Base-by-base conservation (phyloP, 2,329 filamentous ascomycete genomes). In the Ascochyta lentis region DNA sequence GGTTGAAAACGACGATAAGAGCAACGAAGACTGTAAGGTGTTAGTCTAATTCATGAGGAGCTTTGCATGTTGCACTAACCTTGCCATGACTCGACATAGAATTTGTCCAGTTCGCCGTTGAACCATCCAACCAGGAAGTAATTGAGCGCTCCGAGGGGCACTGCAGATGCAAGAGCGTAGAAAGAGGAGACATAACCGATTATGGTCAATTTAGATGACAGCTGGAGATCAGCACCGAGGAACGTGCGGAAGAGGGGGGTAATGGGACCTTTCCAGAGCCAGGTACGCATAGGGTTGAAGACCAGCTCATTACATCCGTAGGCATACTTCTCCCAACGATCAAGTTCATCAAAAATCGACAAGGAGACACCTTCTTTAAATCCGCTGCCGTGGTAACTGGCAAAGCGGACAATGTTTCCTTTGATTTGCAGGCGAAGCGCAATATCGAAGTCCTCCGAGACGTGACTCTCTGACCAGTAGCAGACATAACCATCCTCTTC, bases 381-480 rank as follows among this genome's bases (percentile, higher is more conserved):
- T 15, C 84, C 87, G 10, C 85, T 83, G 35, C 84, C 83, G 40
- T 86, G 84, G 75, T 89, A 91, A 1, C 86, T 82, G 9, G 86
- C 88, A 3, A 90, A 80, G 13, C 89, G 86, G 54, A 90, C 83
- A 44, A 85, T 80, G 73, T 87, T 89, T 29, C 87, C 87, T 27
- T 79, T 79, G 62, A 84, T 85, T 72, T 91, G 89, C 6, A 91
- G 79, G 35, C 88, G 86, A 1, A 91, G 80, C 13, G 86, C 83
- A 73, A 90, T 89, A 57, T 91, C 88, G 52, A 91, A 91, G 65
- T 91, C 89, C 59, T 91, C 89, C 0, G 88, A 90, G 0, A 91
- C 89, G 69, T 89, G 87, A 10, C 80, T 82, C 68, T 91, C 88
- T 22, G 87, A 89, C 88, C 88, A 91, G 77, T 85, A 90, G 63